These are phyloP conservation scores for Setaria italica DNA, from an alignment of 202 grass and related monocot genomes.

Conservation along the genomic window DNA sequence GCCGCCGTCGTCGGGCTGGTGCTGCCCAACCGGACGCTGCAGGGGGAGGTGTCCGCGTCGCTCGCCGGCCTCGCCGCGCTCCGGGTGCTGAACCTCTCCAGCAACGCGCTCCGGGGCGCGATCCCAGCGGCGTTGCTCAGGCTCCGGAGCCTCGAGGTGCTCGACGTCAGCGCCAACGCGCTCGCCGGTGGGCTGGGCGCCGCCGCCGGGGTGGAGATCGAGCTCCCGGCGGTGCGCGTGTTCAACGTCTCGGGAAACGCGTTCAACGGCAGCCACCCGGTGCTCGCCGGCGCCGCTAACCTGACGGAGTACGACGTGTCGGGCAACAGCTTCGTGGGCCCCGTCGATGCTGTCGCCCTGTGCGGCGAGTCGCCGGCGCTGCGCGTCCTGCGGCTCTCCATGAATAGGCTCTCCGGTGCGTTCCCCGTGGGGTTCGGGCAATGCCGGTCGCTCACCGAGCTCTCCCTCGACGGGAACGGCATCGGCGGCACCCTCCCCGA, in stretches of 20 bases:
- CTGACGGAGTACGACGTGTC: conserved; percentile 58
- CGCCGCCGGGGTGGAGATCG: not conserved
- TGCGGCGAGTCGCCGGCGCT: conserved; percentile 41
- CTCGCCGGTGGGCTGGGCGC: conserved; percentile 29
- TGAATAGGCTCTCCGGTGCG: conserved; percentile 58
- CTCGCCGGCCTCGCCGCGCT: conserved; percentile 61
- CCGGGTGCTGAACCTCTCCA: conserved; percentile 63
- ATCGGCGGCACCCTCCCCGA: conserved; percentile 62
- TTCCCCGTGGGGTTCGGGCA: conserved; percentile 57
- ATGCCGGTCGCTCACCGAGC: conserved; percentile 61
- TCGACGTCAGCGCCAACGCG: conserved; percentile 75
- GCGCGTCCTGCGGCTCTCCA: conserved; percentile 57
- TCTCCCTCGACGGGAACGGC: conserved; percentile 68
- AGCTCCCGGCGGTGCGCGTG: conserved; percentile 50
- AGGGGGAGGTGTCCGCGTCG: conserved; percentile 56
- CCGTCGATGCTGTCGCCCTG: conserved; percentile 25
- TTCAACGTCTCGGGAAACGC: conserved; percentile 85
- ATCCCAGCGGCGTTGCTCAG: conserved; percentile 57
- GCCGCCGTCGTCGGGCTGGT: conserved; percentile 55
- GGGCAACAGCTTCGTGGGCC: conserved; percentile 48
- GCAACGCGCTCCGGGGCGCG: conserved; percentile 60
- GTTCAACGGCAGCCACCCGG: conserved; percentile 62
- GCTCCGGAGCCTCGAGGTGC: conserved; percentile 45
- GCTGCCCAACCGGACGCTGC: conserved; percentile 68
- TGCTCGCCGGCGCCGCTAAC: conserved; percentile 42